These are phyloP conservation scores for Boletus vinaceobasis DNA, from an alignment of 768 basidiomycete species.

Conservation along the genomic window DNA sequence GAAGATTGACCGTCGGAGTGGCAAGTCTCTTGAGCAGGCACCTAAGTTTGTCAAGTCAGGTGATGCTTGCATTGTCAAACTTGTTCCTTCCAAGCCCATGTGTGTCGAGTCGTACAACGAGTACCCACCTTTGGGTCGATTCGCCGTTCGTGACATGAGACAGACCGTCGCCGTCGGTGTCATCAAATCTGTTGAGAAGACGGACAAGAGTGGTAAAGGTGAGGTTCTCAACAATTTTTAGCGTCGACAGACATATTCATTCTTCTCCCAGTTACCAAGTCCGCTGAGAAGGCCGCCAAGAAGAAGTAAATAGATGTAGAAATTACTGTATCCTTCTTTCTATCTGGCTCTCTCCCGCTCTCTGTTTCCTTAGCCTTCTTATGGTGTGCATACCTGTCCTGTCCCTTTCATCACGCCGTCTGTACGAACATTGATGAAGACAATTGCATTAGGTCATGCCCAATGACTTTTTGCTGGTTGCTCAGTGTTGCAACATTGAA, in stretches of 20 bases:
- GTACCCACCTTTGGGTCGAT: constrained; percentile 99
- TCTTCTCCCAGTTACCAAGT: constrained; percentile 71
- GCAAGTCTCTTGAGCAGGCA: constrained; percentile 80
- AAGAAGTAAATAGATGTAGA: constrained; percentile 92
- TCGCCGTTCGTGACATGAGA: constrained; percentile 99
- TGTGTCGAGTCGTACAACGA: constrained; percentile 91
- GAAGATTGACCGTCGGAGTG: constrained; percentile 99
- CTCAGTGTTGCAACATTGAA: neutral
- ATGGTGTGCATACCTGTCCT: constrained; percentile 34
- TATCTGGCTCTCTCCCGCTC: constrained; percentile 41
- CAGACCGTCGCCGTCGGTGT: constrained; percentile 99
- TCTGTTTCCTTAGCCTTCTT: constrained; percentile 33
- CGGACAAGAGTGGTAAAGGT: constrained; percentile 92
- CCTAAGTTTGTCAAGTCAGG: constrained; percentile 99
- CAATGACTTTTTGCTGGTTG: neutral
- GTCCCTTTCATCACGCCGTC: constrained; percentile 35
- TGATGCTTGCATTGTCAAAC: constrained; percentile 98
- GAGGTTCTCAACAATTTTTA: constrained; percentile 21
- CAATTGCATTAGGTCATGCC: constrained; percentile 28
- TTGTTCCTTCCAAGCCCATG: constrained; percentile 95
- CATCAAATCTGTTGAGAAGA: constrained; percentile 97
- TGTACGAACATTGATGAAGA: constrained; percentile 48
- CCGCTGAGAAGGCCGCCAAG: constrained; percentile 94
- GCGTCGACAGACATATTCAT: constrained; percentile 6
- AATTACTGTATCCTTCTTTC: constrained; percentile 57